Conservation (phyloP, 495 filamentous ascomycete species). For the Coniosporium apollinis region DNA sequence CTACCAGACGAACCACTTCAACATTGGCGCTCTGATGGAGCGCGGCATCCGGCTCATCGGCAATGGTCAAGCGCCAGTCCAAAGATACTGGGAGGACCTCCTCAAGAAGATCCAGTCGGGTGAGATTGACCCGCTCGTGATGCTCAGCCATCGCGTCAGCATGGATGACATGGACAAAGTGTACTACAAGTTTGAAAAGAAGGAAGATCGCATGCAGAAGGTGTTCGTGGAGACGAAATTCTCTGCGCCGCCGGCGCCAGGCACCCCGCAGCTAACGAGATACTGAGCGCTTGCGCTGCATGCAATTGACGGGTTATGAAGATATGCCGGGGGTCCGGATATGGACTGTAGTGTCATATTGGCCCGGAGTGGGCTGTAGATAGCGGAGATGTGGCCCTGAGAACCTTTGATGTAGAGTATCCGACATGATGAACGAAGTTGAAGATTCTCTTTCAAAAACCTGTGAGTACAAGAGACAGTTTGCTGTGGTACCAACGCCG, state of each 20-base stretch:
- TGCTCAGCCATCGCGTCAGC: constrained; percentile 62
- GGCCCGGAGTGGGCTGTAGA: too few species aligned
- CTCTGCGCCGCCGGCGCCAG: constrained; percentile 16
- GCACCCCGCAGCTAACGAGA: constrained; percentile 21
- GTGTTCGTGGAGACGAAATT: constrained; percentile 27
- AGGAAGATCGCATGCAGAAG: constrained; percentile 28
- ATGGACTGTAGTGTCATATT: too few species aligned
- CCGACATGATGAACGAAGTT: too few species aligned
- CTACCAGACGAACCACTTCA: constrained; percentile 57
- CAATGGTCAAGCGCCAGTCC: constrained; percentile 73
- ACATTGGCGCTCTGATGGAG: constrained; percentile 76
- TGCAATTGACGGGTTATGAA: too few species aligned
- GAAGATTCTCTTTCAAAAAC: too few species aligned
- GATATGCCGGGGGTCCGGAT: too few species aligned
- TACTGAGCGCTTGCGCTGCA: too few species aligned
- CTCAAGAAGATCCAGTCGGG: constrained; percentile 49
- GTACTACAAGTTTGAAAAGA: constrained; percentile 27
- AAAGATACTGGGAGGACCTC: constrained; percentile 66
- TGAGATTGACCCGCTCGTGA: constrained; percentile 62
- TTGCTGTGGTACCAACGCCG: too few species aligned
- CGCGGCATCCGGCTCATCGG: constrained; percentile 67
- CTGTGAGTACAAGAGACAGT: too few species aligned
- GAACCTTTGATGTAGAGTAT: too few species aligned
- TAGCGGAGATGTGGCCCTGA: too few species aligned
- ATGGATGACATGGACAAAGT: constrained; percentile 52